Percentiles rank a stretch among this genome's conserved stretches.
phyloP scores from a whole-genome alignment of 2,329 filamentous ascomycete species.

The Fusarium buxicola region DNA sequence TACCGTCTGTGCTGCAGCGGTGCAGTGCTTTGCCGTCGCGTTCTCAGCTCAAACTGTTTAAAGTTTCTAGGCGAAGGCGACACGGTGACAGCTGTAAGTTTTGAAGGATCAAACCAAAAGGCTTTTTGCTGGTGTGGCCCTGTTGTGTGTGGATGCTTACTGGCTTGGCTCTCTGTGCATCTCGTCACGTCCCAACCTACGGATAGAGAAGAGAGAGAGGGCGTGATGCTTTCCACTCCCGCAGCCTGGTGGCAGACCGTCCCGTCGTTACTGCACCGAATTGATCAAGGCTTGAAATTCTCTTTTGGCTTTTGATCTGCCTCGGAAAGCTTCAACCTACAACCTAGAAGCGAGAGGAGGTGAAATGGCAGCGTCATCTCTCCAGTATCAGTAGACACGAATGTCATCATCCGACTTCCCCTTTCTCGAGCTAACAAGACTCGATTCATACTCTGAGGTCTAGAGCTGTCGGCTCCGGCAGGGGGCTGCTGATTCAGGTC shows the following conservation, averaged over 20 bases:
- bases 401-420: slow-evolving; percentile 1
- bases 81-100: slow-evolving; percentile 17
- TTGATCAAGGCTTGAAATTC: slow-evolving; percentile 26
- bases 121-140: slow-evolving; percentile 7
- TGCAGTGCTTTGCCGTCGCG: slow-evolving; percentile 18
- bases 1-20: slow-evolving; percentile 27
- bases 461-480: slow-evolving; percentile 1
- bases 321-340: slow-evolving; percentile 7
- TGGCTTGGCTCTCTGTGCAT: slow-evolving; percentile 14
- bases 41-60: slow-evolving; percentile 18
- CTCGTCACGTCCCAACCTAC: too few relatives aligned
- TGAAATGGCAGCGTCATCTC: slow-evolving; percentile 16
- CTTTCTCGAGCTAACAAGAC: slow-evolving; percentile 2
- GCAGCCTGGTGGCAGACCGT: slow-evolving; percentile 33
- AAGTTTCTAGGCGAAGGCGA: slow-evolving; percentile 21
- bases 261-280: slow-evolving; percentile 21
- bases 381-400: slow-evolving; percentile 5
- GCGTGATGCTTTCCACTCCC: slow-evolving; percentile 33
- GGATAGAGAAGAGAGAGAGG: too few relatives aligned
- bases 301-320: slow-evolving; percentile 18
- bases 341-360: slow-evolving; percentile 6
- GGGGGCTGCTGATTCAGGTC: slow-evolving; percentile 39
- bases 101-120: slow-evolving; percentile 16
- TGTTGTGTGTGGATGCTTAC: slow-evolving; percentile 2
- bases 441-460: slow-evolving; percentile 1